Evolutionary conservation across 805 yeast species (phyloP).

Genomic region (Lipomyces oligophaga): DNA sequence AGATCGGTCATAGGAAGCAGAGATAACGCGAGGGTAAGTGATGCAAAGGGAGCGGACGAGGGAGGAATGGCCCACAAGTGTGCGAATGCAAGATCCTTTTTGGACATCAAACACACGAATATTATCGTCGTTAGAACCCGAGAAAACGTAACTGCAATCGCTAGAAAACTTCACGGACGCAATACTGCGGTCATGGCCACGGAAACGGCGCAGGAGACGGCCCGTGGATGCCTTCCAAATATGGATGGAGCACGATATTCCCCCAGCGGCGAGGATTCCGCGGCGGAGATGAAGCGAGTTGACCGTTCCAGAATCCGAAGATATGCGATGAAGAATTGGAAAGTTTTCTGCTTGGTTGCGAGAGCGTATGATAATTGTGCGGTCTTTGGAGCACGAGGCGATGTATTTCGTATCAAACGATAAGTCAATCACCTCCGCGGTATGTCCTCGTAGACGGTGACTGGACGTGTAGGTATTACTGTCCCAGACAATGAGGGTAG

Average conservation of each 20-base stretch:
- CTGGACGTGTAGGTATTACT: constrained; percentile 30
- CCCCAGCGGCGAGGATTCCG: constrained; percentile 36
- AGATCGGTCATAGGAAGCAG: constrained; percentile 40
- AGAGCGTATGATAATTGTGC: constrained; percentile 35
- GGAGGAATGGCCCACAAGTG: constrained; percentile 54
- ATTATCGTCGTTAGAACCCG: constrained; percentile 84
- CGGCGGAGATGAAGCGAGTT: constrained; percentile 35
- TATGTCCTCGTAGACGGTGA: constrained; percentile 31
- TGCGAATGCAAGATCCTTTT: neutral
- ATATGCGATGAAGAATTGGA: constrained; percentile 26
- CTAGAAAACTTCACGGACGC: constrained; percentile 78
- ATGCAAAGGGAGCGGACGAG: constrained; percentile 59
- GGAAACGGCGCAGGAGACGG: constrained; percentile 57
- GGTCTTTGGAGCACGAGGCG: constrained; percentile 38
- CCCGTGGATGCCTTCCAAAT: constrained; percentile 79
- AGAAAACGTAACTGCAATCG: constrained; percentile 62
- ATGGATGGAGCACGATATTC: constrained; percentile 74
- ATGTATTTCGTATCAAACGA: constrained; percentile 32
- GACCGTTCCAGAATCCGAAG: constrained; percentile 39
- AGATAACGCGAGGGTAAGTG: constrained; percentile 26
- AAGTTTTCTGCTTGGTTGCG: constrained; percentile 19
- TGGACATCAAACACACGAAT: constrained; percentile 66
- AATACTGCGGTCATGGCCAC: constrained; percentile 81
- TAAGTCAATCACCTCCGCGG: constrained; percentile 35
- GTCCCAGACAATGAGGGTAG: constrained; percentile 37